Conservation (phyloP, 2,329 filamentous ascomycete genomes). For the Fusarium bactridioides region DNA sequence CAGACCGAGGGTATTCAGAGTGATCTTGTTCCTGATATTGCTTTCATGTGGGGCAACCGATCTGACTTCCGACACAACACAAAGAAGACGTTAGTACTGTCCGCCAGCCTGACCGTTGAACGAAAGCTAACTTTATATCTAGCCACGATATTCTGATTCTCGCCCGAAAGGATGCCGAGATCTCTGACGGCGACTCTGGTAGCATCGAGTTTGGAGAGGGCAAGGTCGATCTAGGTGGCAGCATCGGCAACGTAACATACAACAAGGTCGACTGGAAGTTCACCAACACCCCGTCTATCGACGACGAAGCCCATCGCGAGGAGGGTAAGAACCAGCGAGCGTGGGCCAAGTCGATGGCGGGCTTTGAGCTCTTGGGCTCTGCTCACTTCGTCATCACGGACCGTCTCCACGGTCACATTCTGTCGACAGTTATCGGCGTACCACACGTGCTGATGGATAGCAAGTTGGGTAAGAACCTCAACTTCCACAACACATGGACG, state of each 20-base stretch:
- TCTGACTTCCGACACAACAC: slow-evolving; percentile 39
- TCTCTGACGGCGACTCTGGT: slow-evolving; percentile 33
- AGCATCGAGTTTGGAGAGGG: slow-evolving; percentile 37
- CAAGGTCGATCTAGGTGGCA: slow-evolving; percentile 31
- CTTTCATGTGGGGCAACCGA: slow-evolving; percentile 42
- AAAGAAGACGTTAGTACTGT: slow-evolving; percentile 37
- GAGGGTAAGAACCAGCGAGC: slow-evolving; percentile 40
- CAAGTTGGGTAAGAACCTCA: slow-evolving; percentile 43
- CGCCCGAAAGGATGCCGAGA: slow-evolving; percentile 38
- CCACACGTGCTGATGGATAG: slow-evolving; percentile 42
- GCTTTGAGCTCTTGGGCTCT: slow-evolving; percentile 38
- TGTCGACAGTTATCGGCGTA: slow-evolving; percentile 40
- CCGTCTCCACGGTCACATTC: slow-evolving; percentile 39
- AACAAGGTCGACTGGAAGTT: slow-evolving; percentile 42
- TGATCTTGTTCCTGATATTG: slow-evolving; percentile 40
- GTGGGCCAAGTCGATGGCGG: slow-evolving; percentile 40
- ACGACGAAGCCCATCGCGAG: slow-evolving; percentile 26
- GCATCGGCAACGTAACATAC: slow-evolving; percentile 39
- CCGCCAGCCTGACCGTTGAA: background rate
- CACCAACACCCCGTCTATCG: slow-evolving; percentile 36
- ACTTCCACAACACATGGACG: slow-evolving; percentile 43
- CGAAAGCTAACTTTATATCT: slow-evolving; percentile 8
- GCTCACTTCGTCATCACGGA: slow-evolving; percentile 41
- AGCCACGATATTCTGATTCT: slow-evolving; percentile 41
- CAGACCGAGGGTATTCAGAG: slow-evolving; percentile 30